Percentiles rank a stretch among this genome's conserved stretches.
Conservation (phyloP, 2,329 filamentous ascomycete species). For the Sporothrix brunneoviolacea region DNA sequence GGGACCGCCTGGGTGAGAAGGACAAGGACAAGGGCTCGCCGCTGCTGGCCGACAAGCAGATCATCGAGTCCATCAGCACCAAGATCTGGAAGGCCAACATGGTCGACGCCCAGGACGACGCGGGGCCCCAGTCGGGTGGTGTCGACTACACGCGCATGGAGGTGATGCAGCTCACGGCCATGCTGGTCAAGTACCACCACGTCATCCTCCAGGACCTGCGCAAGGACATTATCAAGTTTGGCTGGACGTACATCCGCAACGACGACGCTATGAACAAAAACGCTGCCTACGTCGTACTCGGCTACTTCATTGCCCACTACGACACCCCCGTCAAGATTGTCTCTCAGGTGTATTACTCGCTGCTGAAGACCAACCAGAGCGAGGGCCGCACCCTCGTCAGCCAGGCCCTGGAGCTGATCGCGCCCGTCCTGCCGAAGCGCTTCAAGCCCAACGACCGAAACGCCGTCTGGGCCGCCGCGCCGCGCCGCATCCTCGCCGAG, state of each 20-base stretch:
- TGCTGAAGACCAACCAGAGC: slow-evolving; percentile 89
- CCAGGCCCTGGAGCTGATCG: slow-evolving; percentile 88
- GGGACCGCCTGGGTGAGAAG: slow-evolving; percentile 51
- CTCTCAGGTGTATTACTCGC: slow-evolving; percentile 85
- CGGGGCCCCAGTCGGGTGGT: slow-evolving; percentile 64
- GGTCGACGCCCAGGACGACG: slow-evolving; percentile 73
- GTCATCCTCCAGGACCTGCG: slow-evolving; percentile 80
- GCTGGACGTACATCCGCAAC: slow-evolving; percentile 96
- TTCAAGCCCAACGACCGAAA: slow-evolving; percentile 67
- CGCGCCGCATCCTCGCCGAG: slow-evolving; percentile 83
- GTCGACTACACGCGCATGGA: slow-evolving; percentile 97
- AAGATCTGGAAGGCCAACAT: slow-evolving; percentile 91
- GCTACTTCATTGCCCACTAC: slow-evolving; percentile 95
- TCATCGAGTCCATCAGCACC: slow-evolving; percentile 85
- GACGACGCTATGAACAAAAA: slow-evolving; percentile 99
- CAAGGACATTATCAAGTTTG: slow-evolving; percentile 98
- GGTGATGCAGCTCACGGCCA: slow-evolving; percentile 84
- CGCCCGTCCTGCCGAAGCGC: slow-evolving; percentile 85
- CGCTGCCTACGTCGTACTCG: slow-evolving; percentile 92
- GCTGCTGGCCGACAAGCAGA: slow-evolving; percentile 70
- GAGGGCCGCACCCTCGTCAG: slow-evolving; percentile 88
- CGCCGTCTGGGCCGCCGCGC: slow-evolving; percentile 82
- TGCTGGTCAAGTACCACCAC: slow-evolving; percentile 93
- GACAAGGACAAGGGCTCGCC: slow-evolving; percentile 43
- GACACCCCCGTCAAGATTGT: slow-evolving; percentile 96